Conservation (phyloP, 1,284 basidiomycete species). For the Pseudozyma thailandica region DNA sequence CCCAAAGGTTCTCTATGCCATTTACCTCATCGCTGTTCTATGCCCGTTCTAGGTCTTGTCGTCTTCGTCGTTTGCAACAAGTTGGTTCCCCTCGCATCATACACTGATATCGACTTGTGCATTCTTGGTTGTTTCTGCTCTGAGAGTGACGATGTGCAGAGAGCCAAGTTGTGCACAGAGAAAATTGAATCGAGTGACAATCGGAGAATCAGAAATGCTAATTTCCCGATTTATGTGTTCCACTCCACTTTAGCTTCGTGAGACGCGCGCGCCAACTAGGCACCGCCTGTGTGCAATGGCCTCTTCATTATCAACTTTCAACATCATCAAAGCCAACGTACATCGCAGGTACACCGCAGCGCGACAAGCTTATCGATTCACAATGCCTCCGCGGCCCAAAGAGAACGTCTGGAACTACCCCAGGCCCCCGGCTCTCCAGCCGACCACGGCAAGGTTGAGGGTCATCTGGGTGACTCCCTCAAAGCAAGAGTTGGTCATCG, state of each 20-base stretch:
- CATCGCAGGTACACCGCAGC: neutral
- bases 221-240: neutral
- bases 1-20: neutral
- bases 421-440: constrained; percentile 60
- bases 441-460: constrained; percentile 49
- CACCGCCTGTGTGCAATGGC: neutral
- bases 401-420: constrained; percentile 65
- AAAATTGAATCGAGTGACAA: too few species aligned
- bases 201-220: too few species aligned
- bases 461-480: constrained; percentile 59
- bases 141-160: neutral
- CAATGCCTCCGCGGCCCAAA: constrained; percentile 47
- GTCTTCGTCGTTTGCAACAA: constrained; percentile 19
- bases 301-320: neutral
- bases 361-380: neutral
- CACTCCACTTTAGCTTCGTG: constrained; percentile 19
- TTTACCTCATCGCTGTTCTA: constrained; percentile 11
- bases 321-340: neutral
- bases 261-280: constrained; percentile 11
- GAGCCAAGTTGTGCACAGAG: too few species aligned
- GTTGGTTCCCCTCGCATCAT: constrained; percentile 5
- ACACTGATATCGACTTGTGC: too few species aligned
- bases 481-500: constrained; percentile 56
- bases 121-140: too few species aligned
- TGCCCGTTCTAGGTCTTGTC: constrained; percentile 12